Conservation (phyloP, 2,329 filamentous ascomycete species). For the Lachnellula suecica region DNA sequence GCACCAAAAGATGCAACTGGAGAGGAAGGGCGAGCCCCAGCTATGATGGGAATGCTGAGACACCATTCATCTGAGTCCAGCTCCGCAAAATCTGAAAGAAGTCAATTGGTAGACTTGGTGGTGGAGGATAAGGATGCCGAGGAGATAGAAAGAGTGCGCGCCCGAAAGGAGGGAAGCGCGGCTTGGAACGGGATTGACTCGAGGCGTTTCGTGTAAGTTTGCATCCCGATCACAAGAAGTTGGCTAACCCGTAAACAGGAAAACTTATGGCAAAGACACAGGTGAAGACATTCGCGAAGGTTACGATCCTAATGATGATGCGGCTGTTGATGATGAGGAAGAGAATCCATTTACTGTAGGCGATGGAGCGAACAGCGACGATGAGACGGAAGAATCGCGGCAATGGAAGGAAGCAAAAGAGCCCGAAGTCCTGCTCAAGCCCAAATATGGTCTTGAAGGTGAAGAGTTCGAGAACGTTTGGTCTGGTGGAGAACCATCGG, state of each 20-base stretch:
- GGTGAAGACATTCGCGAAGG: slow-evolving; percentile 53
- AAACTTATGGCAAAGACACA: slow-evolving; percentile 44
- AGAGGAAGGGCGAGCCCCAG: slow-evolving; percentile 32
- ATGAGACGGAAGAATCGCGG: slow-evolving; percentile 40
- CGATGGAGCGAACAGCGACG: slow-evolving; percentile 31
- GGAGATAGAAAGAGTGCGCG: slow-evolving; percentile 59
- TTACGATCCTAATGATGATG: slow-evolving; percentile 47
- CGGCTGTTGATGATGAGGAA: slow-evolving; percentile 42
- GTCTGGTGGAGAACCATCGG: slow-evolving; percentile 26
- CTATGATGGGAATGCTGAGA: slow-evolving; percentile 38
- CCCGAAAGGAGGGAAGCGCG: slow-evolving; percentile 60
- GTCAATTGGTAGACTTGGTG: slow-evolving; percentile 66
- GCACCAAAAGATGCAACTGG: slow-evolving; percentile 18
- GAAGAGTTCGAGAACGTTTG: slow-evolving; percentile 37
- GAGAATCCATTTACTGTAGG: slow-evolving; percentile 33
- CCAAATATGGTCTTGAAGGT: slow-evolving; percentile 34
- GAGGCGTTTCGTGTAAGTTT: slow-evolving; percentile 52
- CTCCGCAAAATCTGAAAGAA: slow-evolving; percentile 52
- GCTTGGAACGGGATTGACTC: slow-evolving; percentile 57
- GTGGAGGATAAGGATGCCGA: slow-evolving; percentile 64
- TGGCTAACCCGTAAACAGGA: slow-evolving; percentile 34
- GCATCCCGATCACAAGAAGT: neutral
- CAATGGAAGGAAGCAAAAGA: slow-evolving; percentile 40
- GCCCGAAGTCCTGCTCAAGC: slow-evolving; percentile 25
- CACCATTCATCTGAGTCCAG: slow-evolving; percentile 48